Conservation (phyloP, 176 grass and related monocot species). For the Hordeum marinum region DNA sequence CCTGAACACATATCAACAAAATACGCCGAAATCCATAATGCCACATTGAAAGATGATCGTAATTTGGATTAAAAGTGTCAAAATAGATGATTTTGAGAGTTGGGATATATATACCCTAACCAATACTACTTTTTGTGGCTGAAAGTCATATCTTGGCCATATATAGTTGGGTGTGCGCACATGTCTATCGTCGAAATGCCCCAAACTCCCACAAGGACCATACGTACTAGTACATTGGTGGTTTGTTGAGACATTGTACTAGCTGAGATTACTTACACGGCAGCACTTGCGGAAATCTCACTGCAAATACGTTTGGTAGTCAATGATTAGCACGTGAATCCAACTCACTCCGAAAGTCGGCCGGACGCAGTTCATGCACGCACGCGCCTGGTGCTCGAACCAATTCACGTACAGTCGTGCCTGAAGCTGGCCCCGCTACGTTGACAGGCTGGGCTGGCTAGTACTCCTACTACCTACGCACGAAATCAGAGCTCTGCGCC, state of each 20-base stretch:
- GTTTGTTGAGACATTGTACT: not conserved
- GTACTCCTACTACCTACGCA: not conserved
- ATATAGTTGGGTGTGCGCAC: not conserved
- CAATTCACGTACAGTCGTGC: not conserved
- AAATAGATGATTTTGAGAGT: not conserved
- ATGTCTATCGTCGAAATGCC: not conserved
- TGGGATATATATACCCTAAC: not conserved
- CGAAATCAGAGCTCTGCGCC: not conserved
- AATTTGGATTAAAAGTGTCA: not conserved
- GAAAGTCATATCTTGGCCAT: not conserved
- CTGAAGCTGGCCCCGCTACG: not conserved
- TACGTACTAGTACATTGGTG: not conserved
- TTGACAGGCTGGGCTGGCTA: not conserved
- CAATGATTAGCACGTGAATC: not conserved
- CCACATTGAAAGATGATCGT: not conserved
- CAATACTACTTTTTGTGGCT: not conserved
- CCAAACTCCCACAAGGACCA: not conserved
- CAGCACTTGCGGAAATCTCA: not conserved
- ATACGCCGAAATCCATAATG: no score
- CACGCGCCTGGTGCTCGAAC: constrained; percentile 16
- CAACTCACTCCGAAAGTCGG: not conserved
- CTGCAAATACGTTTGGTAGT: constrained; percentile 28
- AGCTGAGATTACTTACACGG: not conserved
- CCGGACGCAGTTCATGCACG: constrained; percentile 14
- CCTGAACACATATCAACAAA: not conserved